Evolutionary conservation across 2,329 filamentous ascomycete species (phyloP).

Genomic region (Penicillium sp.): DNA sequence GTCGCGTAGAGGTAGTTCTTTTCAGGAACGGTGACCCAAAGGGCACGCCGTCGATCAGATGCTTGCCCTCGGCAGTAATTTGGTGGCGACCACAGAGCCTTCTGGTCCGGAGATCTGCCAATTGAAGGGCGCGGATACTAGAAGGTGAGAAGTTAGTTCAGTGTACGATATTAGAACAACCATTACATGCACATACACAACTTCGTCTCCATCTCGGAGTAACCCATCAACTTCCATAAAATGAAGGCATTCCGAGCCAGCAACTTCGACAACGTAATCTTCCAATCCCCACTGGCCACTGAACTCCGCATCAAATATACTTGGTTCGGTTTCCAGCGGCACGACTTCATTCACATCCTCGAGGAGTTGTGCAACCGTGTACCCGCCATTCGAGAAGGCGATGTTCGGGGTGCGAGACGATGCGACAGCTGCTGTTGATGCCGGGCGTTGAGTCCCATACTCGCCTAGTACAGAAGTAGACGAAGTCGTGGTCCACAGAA

Average conservation of each 20-base stretch:
- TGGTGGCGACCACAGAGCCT: constrained; percentile 76
- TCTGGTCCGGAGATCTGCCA: constrained; percentile 70
- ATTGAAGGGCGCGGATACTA: constrained; percentile 76
- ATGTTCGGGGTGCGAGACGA: constrained; percentile 38
- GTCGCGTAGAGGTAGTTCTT: constrained; percentile 57
- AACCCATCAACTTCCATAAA: constrained; percentile 70
- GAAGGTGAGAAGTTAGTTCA: constrained; percentile 1
- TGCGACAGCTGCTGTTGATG: constrained; percentile 36
- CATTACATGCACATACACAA: constrained; percentile 60
- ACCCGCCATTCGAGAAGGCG: constrained; percentile 49
- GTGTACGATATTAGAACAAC: not conserved
- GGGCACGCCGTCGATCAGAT: constrained; percentile 79
- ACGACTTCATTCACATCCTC: constrained; percentile 76
- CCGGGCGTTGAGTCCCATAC: constrained; percentile 22
- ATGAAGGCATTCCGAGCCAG: constrained; percentile 84
- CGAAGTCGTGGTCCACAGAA: constrained; percentile 67
- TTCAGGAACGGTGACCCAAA: constrained; percentile 74
- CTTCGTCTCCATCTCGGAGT: constrained; percentile 78
- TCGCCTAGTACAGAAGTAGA: constrained; percentile 19
- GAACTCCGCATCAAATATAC: constrained; percentile 31
- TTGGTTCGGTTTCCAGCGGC: constrained; percentile 68
- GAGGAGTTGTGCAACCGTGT: constrained; percentile 74
- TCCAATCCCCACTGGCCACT: constrained; percentile 75
- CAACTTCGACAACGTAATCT: constrained; percentile 82
- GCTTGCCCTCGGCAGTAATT: constrained; percentile 74